Percentiles rank a stretch among this genome's conserved stretches.
These are phyloP conservation scores for Colletotrichum eremochloae DNA, from an alignment of 2,329 filamentous ascomycete species.

Conservation along the genomic window DNA sequence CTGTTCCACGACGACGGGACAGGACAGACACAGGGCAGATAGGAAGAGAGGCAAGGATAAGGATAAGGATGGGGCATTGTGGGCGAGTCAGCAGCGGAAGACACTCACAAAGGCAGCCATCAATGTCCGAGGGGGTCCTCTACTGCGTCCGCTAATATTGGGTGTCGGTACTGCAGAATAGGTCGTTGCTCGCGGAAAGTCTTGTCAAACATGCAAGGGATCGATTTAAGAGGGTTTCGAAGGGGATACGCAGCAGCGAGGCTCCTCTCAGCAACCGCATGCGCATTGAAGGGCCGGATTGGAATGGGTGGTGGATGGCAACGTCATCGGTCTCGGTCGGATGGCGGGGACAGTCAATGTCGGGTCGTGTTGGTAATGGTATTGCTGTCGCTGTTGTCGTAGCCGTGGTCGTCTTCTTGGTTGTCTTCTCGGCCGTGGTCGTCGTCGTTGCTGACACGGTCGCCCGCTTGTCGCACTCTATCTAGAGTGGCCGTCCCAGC, in stretches of 20 bases:
- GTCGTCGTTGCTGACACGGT: not conserved
- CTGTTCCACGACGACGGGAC: slow-evolving; percentile 26
- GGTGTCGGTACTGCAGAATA: slow-evolving; percentile 9
- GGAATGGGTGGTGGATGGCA: slow-evolving; percentile 28
- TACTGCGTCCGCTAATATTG: slow-evolving; percentile 28
- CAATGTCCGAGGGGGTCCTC: slow-evolving; percentile 39
- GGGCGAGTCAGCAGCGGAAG: slow-evolving; percentile 6
- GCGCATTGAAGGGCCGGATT: slow-evolving; percentile 20
- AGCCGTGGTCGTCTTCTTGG: not conserved
- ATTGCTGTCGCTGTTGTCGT: not conserved
- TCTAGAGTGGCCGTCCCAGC: slow-evolving; percentile 1
- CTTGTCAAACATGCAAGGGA: not conserved
- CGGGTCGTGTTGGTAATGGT: not conserved
- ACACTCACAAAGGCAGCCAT: slow-evolving; percentile 48
- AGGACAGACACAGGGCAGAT: not conserved
- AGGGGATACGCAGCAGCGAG: not conserved
- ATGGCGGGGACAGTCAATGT: not conserved
- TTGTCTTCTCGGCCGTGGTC: not conserved
- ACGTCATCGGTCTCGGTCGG: slow-evolving; percentile 31
- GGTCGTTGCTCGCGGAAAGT: not conserved
- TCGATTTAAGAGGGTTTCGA: not conserved
- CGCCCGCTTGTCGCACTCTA: not conserved
- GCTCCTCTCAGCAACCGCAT: slow-evolving; percentile 12
- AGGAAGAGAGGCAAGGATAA: slow-evolving; percentile 3
- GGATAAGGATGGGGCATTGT: slow-evolving; percentile 1